Evolutionary conservation across 148 eudicot species (phyloP).

Genomic region (Chenopodium quinoa): DNA sequence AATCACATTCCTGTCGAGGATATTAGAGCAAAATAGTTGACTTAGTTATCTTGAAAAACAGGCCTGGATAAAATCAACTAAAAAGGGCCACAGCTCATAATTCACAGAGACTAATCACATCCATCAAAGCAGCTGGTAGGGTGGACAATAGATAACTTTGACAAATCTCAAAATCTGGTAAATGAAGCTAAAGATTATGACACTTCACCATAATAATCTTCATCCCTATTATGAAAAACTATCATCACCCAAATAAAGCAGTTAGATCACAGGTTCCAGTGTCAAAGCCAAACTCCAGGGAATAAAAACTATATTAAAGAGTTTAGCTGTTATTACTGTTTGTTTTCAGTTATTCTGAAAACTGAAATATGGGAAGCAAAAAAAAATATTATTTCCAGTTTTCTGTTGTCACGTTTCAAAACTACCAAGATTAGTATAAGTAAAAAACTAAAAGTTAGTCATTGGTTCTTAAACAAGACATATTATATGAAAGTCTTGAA

Average conservation of each 20-base stretch:
- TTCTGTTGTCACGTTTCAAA: too few species aligned
- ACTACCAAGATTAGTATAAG: too few species aligned
- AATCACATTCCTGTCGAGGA: constrained; percentile 69
- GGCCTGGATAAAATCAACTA: constrained; percentile 7
- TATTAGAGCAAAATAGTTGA: constrained; percentile 11
- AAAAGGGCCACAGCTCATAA: not conserved
- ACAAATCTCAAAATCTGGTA: not conserved
- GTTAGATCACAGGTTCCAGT: not conserved
- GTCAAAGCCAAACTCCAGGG: not conserved
- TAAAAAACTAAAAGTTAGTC: too few species aligned
- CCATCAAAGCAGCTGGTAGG: not conserved
- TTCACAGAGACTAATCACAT: constrained; percentile 7
- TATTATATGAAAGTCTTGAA: too few species aligned
- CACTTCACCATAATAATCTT: not conserved
- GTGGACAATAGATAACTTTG: not conserved
- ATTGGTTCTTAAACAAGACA: too few species aligned
- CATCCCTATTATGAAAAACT: not conserved
- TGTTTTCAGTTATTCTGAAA: too few species aligned
- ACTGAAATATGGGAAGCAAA: too few species aligned
- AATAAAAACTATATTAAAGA: not conserved
- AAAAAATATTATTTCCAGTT: too few species aligned
- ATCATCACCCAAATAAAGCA: not conserved
- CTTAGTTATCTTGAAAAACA: not conserved
- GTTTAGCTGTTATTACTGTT: not conserved
- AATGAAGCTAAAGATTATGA: not conserved